phyloP scores from a whole-genome alignment of 495 filamentous ascomycete genomes.

The Podospora appendiculata region DNA sequence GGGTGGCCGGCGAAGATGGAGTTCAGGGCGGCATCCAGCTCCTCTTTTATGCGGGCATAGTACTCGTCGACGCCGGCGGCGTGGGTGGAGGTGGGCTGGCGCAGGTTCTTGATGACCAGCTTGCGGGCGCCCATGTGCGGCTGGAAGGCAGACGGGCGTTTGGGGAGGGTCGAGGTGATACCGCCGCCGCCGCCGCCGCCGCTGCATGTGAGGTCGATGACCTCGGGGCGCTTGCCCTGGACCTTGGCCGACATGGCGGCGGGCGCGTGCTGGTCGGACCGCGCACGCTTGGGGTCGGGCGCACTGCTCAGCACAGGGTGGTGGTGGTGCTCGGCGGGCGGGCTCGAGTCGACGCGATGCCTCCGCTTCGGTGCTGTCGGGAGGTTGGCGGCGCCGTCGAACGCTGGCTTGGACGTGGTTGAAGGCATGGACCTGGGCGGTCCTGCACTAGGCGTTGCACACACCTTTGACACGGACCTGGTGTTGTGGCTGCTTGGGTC shows the following conservation, averaged over 20 bases:
- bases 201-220: conserved; percentile 28
- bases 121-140: conserved; percentile 63
- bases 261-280: conserved; percentile 9
- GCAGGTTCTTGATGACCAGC: conserved; percentile 81
- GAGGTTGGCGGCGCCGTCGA: not conserved
- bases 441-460: not conserved
- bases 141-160: conserved; percentile 33
- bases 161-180: not conserved
- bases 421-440: conserved; percentile 3
- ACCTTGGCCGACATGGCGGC: conserved; percentile 25
- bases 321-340: not conserved
- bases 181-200: not conserved
- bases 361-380: conserved; percentile 1
- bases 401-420: not conserved
- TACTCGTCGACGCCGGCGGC: conserved; percentile 43
- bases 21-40: conserved; percentile 63
- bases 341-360: conserved; percentile 13
- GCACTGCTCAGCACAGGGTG: not conserved
- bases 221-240: conserved; percentile 32
- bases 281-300: conserved; percentile 21
- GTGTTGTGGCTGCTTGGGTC: not conserved
- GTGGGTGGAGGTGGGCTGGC: conserved; percentile 43
- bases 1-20: conserved; percentile 60
- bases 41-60: conserved; percentile 60
- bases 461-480: not conserved